A percentile compares a stretch with the other conserved stretches of the same genome.
These are phyloP conservation scores for Candida incommunis DNA, from an alignment of 805 yeast genomes.

Conservation along the genomic window DNA sequence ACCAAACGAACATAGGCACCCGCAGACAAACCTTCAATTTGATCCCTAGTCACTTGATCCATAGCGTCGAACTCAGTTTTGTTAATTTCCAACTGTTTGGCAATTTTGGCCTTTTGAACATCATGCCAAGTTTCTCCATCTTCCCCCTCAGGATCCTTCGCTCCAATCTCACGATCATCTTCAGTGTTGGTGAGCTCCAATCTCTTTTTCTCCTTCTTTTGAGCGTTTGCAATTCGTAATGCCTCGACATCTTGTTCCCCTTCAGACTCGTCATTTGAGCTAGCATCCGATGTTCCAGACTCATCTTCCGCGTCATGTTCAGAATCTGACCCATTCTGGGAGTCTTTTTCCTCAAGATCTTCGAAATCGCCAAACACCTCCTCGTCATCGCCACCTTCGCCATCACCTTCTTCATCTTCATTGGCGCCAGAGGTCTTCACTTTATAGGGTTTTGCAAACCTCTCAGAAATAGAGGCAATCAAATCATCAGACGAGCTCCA, in stretches of 20 bases:
- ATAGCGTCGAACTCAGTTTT: slow-evolving; percentile 49
- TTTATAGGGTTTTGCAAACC: slow-evolving; percentile 17
- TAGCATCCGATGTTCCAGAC: slow-evolving; percentile 18
- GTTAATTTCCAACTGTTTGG: slow-evolving; percentile 89
- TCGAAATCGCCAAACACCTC: slow-evolving; percentile 21
- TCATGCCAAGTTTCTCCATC: slow-evolving; percentile 97
- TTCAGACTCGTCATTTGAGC: slow-evolving; percentile 15
- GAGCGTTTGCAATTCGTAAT: slow-evolving; percentile 68
- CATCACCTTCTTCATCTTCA: slow-evolving; percentile 7
- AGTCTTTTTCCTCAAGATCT: slow-evolving; percentile 20
- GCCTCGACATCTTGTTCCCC: slow-evolving; percentile 41
- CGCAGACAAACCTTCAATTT: slow-evolving; percentile 82
- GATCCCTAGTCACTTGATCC: slow-evolving; percentile 62
- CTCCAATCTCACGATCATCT: slow-evolving; percentile 55
- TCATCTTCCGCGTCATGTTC: slow-evolving; percentile 21
- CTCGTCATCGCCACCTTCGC: slow-evolving; percentile 20
- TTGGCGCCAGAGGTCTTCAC: slow-evolving; percentile 15
- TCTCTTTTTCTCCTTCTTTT: slow-evolving; percentile 76
- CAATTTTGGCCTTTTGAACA: slow-evolving; percentile 90
- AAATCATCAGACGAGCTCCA: slow-evolving; percentile 18
- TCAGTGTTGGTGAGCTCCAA: slow-evolving; percentile 79
- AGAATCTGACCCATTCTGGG: slow-evolving; percentile 24
- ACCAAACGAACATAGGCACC: slow-evolving; percentile 90
- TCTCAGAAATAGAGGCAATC: slow-evolving; percentile 9
- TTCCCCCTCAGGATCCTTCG: slow-evolving; percentile 61